These are phyloP conservation scores for Austroboletus festivus DNA, from an alignment of 768 basidiomycete species.

Conservation along the genomic window DNA sequence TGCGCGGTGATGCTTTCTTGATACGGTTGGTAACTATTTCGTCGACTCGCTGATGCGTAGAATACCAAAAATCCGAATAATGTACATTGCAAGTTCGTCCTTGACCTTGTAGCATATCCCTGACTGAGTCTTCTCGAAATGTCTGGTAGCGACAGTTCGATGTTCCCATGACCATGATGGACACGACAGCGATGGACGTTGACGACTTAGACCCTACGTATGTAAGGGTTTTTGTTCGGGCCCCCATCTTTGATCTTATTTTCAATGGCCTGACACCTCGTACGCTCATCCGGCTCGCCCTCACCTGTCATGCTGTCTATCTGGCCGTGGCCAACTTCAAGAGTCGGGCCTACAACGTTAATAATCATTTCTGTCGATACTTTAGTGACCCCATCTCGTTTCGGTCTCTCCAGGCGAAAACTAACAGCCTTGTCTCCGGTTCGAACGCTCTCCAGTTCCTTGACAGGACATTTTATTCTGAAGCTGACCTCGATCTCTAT, in stretches of 20 bases:
- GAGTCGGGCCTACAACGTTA: slow-evolving; percentile 33
- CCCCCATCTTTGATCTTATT: slow-evolving; percentile 22
- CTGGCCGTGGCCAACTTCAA: slow-evolving; percentile 20
- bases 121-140: no score
- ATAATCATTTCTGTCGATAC: slow-evolving; percentile 35
- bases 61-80: no score
- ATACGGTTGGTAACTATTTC: no score
- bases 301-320: slow-evolving; percentile 19
- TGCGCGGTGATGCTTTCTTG: no score
- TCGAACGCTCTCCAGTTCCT: slow-evolving; percentile 54
- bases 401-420: slow-evolving; percentile 40
- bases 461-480: slow-evolving; percentile 40
- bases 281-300: slow-evolving; percentile 22
- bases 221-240: slow-evolving; percentile 8
- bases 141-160: no score
- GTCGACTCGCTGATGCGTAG: no score
- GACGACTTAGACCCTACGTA: not conserved
- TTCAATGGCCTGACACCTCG: slow-evolving; percentile 22
- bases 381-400: slow-evolving; percentile 40
- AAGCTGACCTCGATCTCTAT: slow-evolving; percentile 54
- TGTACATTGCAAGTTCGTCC: no score
- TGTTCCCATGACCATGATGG: no score
- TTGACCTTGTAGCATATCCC: no score
- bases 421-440: slow-evolving; percentile 49
- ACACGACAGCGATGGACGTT: slow-evolving; percentile 2